A percentile compares a stretch with the other conserved stretches of the same genome.
Conservation (phyloP, 2,329 filamentous ascomycete genomes). For the Escovopsis sp. region DNA sequence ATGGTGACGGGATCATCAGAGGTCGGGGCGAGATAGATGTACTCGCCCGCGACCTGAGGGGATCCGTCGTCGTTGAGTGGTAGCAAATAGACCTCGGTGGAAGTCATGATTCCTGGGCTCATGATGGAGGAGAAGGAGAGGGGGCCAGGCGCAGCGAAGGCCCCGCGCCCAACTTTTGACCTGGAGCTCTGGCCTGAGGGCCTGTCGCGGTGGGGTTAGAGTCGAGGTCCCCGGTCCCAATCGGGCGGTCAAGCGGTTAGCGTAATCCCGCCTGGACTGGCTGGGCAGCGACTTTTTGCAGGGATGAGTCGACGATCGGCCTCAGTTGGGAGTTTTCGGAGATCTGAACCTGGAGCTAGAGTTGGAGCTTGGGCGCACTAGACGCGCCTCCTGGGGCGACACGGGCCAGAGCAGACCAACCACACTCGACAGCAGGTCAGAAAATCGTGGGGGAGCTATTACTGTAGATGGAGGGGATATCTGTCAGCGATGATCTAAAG, state of each 20-base stretch:
- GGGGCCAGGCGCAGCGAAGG: conserved; percentile 5
- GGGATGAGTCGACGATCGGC: too few species aligned
- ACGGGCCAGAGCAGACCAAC: too few species aligned
- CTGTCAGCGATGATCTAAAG: too few species aligned
- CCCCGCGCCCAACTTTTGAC: conserved; percentile 8
- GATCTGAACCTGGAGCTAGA: not conserved
- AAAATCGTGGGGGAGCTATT: too few species aligned
- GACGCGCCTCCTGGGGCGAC: not conserved
- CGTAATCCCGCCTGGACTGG: too few species aligned
- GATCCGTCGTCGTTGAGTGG: conserved; percentile 87
- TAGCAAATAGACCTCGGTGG: conserved; percentile 69
- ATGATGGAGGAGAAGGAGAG: conserved; percentile 25
- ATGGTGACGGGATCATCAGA: conserved; percentile 63
- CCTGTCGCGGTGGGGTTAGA: too few species aligned
- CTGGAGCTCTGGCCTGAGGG: not conserved
- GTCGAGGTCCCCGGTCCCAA: not conserved
- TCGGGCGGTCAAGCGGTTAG: not conserved
- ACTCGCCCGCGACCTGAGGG: conserved; percentile 75
- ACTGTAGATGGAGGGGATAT: too few species aligned
- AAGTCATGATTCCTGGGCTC: conserved; percentile 47
- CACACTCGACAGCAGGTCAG: too few species aligned
- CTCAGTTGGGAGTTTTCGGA: not conserved
- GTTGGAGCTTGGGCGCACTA: too few species aligned
- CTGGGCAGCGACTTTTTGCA: too few species aligned
- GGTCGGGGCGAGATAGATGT: conserved; percentile 74